A percentile compares a stretch with the other conserved stretches of the same genome.
Evolutionary conservation across 768 basidiomycete genomes (phyloP).

Genomic region (Boletus rufocinnamomeus): DNA sequence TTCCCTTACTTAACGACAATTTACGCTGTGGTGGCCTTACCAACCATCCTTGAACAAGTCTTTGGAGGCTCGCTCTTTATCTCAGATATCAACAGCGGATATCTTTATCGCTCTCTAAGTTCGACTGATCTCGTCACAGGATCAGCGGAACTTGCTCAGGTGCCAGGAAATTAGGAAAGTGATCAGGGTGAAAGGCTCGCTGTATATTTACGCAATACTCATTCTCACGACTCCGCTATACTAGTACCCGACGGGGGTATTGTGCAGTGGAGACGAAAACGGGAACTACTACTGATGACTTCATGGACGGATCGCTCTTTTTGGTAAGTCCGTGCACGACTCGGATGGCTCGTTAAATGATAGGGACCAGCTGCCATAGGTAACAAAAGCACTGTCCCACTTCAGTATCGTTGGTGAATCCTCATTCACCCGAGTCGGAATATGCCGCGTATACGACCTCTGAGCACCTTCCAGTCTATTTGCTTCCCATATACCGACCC

Average conservation of each 20-base stretch:
- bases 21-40: no score
- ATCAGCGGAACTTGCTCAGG: background rate
- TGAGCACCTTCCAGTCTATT: background rate
- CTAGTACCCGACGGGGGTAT: background rate
- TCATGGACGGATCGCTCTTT: background rate
- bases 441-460: no score
- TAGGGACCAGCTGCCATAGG: background rate
- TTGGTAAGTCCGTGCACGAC: background rate
- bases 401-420: background rate
- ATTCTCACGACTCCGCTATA: background rate
- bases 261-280: background rate
- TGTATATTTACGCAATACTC: background rate
- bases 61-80: no score
- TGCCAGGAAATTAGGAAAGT: background rate
- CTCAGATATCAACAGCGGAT: background rate
- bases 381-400: background rate
- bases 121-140: background rate
- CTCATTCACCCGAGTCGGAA: no score
- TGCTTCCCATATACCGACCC: background rate
- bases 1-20: no score
- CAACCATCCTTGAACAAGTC: no score
- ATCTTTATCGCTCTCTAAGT: background rate
- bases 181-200: background rate
- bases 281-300: background rate
- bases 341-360: background rate